Base-by-base conservation (phyloP, 2,329 filamentous ascomycete genomes). In the Polychaeton citri region DNA sequence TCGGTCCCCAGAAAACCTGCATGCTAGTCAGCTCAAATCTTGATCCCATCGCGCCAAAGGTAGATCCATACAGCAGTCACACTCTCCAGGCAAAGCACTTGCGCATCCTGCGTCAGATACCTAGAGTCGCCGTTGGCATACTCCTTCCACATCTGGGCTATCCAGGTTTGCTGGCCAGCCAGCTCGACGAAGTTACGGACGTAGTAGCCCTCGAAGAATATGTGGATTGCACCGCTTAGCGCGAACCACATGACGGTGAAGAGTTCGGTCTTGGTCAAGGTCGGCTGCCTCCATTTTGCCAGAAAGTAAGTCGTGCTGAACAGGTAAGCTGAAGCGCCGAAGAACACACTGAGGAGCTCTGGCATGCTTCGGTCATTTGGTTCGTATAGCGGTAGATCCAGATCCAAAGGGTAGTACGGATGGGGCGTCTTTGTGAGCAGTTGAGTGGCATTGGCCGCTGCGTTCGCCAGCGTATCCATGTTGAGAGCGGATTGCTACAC, bases 91-190 rank as follows among this genome's bases (percentile, higher is more conserved):
- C 81, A 87, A n/a, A 93, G 65, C 47, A 90, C 85, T 50, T 93
- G 86, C 1, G 79, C 71, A 52, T 90, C 81, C 13, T 77, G 76
- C 2, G 79, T 86, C 47, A 94, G 64, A 53, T 94, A 94, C 30
- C 86, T 72, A 37, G 85, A 92, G 61, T 94, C 86, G 2, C 82
- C 87, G 21, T 87, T 69, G 3, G 82, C 71, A 55, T 94, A 94
- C 59, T 94, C 86, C 55, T 94, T 94, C 86, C 86, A 94, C 31
- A 93, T 66, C 63, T 94, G 84, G 2, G 79, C 83, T 38, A 87
- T 79, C 6, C 90, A 61, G 37, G 78, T 76, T 54, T 85, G 79
- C 40, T 74, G 74, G 8, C 71, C 64, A 0, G 76, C 74, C 54
- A 94, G 69, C 17, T 62, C 64, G 16, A 64, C 60, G 55, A 83